Base-by-base conservation (phyloP, 1,284 basidiomycete genomes). In the Ganoderma sp. region DNA sequence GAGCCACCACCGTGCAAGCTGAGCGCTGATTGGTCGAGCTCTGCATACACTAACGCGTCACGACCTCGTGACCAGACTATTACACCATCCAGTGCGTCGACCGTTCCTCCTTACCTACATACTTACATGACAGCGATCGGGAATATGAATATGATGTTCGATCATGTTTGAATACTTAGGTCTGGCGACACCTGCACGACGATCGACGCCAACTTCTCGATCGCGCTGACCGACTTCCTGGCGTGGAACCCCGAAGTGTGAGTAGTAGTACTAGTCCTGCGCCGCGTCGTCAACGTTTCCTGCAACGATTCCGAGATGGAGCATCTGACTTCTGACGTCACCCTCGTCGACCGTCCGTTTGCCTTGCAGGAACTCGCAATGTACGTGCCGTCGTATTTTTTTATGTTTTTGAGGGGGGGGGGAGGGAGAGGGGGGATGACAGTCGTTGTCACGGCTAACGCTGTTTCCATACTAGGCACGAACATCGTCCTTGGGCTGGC, bases 131-230 rank as follows among this genome's bases (percentile, higher is more conserved):
- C 45, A 3, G 8, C 9, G 9, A n/a, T n/a, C 5, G 19, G n/a
- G n/a, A n/a, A n/a, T n/a, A n/a, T n/a, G n/a, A n/a, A 19, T 48
- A 4, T 9, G 3, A 9, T 22, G 28, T 1, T 39, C 37, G 37
- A 39, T 9, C 7, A 10, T 52, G 19, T 8, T n/a, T 64, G 45
- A 22, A 68, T 14, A 32, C 32, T 32, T 32, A 39, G 54, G 57
- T 62, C 69, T 17, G 69, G 69, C 3, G 69, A 70, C 28, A 61
- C 41, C n/a, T 70, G 69, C 58, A 54, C 63, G 25, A 60, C 50
- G 42, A 68, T 68, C 42, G 69, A 68, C 39, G 28, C 63, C 10
- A 65, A 3, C 17, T 61, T 58, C 39, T 42, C 59, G 25, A 70
- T 70, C 41, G 32, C 67, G 5, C 48, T 67, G 32, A 42, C 54